Base-by-base conservation (phyloP, 768 basidiomycete species). In the Leccinum barrowsii region DNA sequence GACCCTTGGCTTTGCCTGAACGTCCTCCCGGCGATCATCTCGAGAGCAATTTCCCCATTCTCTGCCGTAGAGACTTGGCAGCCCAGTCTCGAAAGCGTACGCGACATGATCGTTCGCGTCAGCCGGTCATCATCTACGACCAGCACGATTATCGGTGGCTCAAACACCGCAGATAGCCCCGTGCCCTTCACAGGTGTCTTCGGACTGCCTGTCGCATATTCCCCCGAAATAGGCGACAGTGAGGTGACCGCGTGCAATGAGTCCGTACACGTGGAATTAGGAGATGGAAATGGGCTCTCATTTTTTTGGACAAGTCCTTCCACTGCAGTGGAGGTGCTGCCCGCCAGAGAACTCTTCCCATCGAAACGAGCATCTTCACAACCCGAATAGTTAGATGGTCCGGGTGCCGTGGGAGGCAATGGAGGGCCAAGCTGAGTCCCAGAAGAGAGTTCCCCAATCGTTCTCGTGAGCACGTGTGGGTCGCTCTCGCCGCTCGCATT, bases 71-170 rank as follows among this genome's bases (percentile, higher is more conserved):
- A 77, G n/a, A 94, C 91, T 30, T 72, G 71, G 70, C 91, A 93
- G 1, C 92, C 91, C 2, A 94, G 76, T 35, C 91, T 79, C n/a
- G 82, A 81, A 46, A 94, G 76, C 71, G 92, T 82, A 22, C 91
- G 80, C 59, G 79, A 81, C 92, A 94, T 93, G 59, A 94, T 75
- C 52, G 81, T 85, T 52, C 92, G 82, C 53, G 93, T 94, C 55
- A 94, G 71, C 11, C 79, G 73, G 70, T 95, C 93, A 66, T 94
- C 90, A 64, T 93, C 92, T 0, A 93, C 92, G 3, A 93, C 89
- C 19, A 92, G 77, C 49, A 90, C 89, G 13, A 78, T 78, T 63
- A 92, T 68, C 7, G 79, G 81, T 5, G 77, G 71, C 54, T 85
- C 83, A 44, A 85, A 77, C 40, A 72, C 51, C 13, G 13, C 26